Percentiles rank a stretch among this genome's conserved stretches.
Conservation (phyloP, 1,139 yeast species). For the Debaryomyces nepalensis region DNA sequence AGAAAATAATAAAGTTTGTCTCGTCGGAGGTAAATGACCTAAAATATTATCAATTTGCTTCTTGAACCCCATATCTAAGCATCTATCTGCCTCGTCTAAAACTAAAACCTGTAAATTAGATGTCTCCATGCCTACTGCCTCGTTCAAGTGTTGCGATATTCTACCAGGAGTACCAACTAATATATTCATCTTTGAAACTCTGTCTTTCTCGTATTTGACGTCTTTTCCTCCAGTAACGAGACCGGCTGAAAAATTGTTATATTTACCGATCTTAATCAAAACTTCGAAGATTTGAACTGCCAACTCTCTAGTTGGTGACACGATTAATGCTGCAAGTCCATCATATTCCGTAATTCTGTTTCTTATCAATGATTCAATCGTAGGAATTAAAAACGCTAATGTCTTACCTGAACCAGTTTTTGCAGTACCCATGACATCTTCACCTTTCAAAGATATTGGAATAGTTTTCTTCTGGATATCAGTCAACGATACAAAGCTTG, state of each 20-base stretch:
- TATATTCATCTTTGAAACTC: slow-evolving; percentile 82
- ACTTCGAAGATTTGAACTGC: slow-evolving; percentile 96
- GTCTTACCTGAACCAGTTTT: slow-evolving; percentile 98
- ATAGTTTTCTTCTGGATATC: slow-evolving; percentile 86
- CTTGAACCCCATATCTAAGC: slow-evolving; percentile 95
- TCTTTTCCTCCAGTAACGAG: slow-evolving; percentile 97
- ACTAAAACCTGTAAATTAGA: slow-evolving; percentile 81
- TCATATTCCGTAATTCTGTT: slow-evolving; percentile 85
- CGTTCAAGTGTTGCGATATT: slow-evolving; percentile 91
- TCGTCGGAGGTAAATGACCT: slow-evolving; percentile 76
- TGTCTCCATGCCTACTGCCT: slow-evolving; percentile 83
- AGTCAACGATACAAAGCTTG: slow-evolving; percentile 75
- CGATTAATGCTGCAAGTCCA: slow-evolving; percentile 90
- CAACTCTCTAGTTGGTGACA: slow-evolving; percentile 92
- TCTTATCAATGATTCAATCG: slow-evolving; percentile 70
- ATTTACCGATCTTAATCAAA: slow-evolving; percentile 78
- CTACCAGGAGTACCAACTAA: slow-evolving; percentile 97
- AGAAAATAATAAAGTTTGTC: slow-evolving; percentile 88
- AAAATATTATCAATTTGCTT: slow-evolving; percentile 85
- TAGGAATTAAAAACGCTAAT: slow-evolving; percentile 85
- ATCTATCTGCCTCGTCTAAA: slow-evolving; percentile 94
- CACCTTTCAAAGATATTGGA: slow-evolving; percentile 75
- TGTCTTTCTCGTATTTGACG: slow-evolving; percentile 81
- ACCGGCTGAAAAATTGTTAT: slow-evolving; percentile 87
- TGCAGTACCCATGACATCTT: slow-evolving; percentile 91